Percentiles rank a stretch among this genome's conserved stretches.
Evolutionary conservation across 2,329 filamentous ascomycete species (phyloP).

Genomic region (Penicillium sp.): DNA sequence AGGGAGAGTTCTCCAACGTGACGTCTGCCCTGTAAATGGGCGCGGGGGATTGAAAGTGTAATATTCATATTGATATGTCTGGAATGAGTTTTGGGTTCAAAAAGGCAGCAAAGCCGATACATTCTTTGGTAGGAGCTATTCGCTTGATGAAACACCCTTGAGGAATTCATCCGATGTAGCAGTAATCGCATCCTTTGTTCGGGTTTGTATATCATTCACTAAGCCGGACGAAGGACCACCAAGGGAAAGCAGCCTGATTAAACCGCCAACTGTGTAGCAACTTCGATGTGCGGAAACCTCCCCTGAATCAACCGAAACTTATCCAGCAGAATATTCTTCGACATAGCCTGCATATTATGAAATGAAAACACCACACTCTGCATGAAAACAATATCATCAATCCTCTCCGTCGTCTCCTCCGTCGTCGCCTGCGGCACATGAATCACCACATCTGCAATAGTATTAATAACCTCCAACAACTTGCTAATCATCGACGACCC

Average conservation of each 20-base stretch:
- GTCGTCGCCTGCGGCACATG: constrained; percentile 51
- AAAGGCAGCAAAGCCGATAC: neutral
- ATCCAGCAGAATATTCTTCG: constrained; percentile 47
- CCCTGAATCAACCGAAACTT: constrained; percentile 40
- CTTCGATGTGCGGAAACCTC: constrained; percentile 21
- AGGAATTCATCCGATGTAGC: neutral
- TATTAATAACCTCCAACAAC: constrained; percentile 62
- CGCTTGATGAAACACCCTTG: neutral
- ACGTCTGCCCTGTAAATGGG: constrained; percentile 64
- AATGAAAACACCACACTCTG: constrained; percentile 54
- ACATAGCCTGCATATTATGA: constrained; percentile 49
- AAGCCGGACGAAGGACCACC: too few species aligned
- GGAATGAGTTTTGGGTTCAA: constrained; percentile 3
- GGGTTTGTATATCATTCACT: neutral
- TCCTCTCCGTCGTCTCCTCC: constrained; percentile 49
- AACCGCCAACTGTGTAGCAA: constrained; percentile 24
- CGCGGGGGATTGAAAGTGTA: constrained; percentile 16
- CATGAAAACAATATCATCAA: constrained; percentile 57
- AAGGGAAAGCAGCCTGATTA: neutral
- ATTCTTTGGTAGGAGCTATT: neutral
- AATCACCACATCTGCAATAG: constrained; percentile 59
- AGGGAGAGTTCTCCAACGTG: constrained; percentile 97
- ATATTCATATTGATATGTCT: constrained; percentile 19
- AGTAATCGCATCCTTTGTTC: neutral
- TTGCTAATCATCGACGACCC: constrained; percentile 60